These are phyloP conservation scores for Alternaria panax DNA, from an alignment of 2,329 filamentous ascomycete genomes.

Conservation along the genomic window DNA sequence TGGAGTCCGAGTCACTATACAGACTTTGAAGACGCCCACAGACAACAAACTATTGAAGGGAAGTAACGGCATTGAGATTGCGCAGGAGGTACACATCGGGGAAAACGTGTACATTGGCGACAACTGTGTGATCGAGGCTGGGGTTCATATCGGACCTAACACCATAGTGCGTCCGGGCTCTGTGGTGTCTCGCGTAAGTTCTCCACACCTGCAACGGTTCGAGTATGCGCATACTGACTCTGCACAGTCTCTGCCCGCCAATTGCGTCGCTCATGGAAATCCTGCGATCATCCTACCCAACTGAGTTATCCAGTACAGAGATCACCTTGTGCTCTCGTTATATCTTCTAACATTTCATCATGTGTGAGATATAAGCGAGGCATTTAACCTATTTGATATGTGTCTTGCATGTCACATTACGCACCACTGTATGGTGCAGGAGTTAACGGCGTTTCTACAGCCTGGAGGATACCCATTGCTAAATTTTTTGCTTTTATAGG, in stretches of 20 bases:
- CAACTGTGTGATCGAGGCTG: slow-evolving; percentile 67
- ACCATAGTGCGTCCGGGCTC: slow-evolving; percentile 63
- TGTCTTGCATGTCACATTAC: slow-evolving; percentile 13
- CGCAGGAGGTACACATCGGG: slow-evolving; percentile 77
- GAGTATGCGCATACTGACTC: slow-evolving; percentile 20
- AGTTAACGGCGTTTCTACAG: slow-evolving; percentile 19
- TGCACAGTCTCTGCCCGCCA: slow-evolving; percentile 55
- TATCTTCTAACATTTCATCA: neutral
- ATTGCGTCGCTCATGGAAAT: slow-evolving; percentile 58
- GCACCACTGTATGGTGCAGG: slow-evolving; percentile 19
- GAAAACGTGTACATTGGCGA: slow-evolving; percentile 73
- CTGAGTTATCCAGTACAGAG: slow-evolving; percentile 23
- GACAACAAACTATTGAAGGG: slow-evolving; percentile 78
- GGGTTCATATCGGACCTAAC: slow-evolving; percentile 61
- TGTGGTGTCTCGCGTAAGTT: slow-evolving; percentile 62
- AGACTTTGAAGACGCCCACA: slow-evolving; percentile 74
- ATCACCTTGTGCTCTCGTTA: neutral
- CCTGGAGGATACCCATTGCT: slow-evolving; percentile 29
- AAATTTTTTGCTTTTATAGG: neutral
- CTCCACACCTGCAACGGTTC: neutral
- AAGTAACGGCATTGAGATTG: slow-evolving; percentile 73
- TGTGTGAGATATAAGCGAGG: neutral
- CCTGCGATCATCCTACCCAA: slow-evolving; percentile 48
- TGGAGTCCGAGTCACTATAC: slow-evolving; percentile 86
- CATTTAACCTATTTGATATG: neutral